Percentiles rank a stretch among this genome's conserved stretches.
phyloP scores from a whole-genome alignment of 106 monocot genomes.

The Dendrobium huoshanense region DNA sequence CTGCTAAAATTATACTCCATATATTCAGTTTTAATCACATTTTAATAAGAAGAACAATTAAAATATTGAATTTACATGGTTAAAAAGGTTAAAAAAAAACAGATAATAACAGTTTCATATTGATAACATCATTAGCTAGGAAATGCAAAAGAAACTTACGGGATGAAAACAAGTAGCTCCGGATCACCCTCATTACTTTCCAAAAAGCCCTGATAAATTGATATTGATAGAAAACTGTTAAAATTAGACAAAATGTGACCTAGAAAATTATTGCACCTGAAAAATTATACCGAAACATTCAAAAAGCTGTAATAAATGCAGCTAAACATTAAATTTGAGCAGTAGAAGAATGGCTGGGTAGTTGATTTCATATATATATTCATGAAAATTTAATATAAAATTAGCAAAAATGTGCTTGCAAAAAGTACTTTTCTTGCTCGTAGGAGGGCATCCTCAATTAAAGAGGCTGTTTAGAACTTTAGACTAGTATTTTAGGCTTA shows the following conservation, averaged over 20 bases:
- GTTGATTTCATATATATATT: background rate
- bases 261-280: background rate
- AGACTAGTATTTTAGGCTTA: no score
- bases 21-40: no score
- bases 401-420: background rate
- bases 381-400: background rate
- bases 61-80: background rate
- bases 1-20: no score
- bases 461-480: no score
- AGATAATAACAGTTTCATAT: background rate
- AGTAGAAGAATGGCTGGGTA: background rate
- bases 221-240: conserved; percentile 7
- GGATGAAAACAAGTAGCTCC: conserved; percentile 83
- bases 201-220: conserved; percentile 41
- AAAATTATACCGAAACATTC: background rate
- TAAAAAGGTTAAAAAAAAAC: background rate
- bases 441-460: no score
- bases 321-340: background rate
- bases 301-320: background rate
- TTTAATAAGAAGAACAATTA: background rate
- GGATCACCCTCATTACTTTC: conserved; percentile 91
- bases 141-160: conserved; percentile 44
- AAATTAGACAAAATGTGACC: background rate
- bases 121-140: background rate
- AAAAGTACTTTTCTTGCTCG: no score